A percentile compares a stretch with the other conserved stretches of the same genome.
Evolutionary conservation across 2,329 filamentous ascomycete species (phyloP).

Genomic region (Colletotrichum lupini): DNA sequence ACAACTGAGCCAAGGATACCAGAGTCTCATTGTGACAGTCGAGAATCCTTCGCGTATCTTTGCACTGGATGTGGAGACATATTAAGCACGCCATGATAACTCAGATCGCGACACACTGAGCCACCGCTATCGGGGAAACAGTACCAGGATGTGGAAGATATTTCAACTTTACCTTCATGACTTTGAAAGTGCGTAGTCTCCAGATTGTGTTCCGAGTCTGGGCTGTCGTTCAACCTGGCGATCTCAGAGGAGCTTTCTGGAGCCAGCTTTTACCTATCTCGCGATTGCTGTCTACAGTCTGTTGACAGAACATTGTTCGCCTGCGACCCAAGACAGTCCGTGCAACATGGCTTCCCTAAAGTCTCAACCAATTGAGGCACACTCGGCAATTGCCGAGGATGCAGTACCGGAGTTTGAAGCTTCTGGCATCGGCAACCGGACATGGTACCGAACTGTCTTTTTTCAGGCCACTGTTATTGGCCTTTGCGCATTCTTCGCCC

Average conservation of each 20-base stretch:
- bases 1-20: too few species aligned
- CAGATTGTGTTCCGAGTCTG: background rate
- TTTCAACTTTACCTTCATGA: background rate
- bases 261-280: background rate
- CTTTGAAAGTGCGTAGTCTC: background rate
- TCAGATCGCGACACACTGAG: slow-evolving; percentile 7
- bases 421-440: background rate
- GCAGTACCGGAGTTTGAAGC: background rate
- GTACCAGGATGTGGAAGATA: background rate
- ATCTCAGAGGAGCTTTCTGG: background rate
- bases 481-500: slow-evolving; percentile 42
- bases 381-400: background rate
- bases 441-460: slow-evolving; percentile 42
- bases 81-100: slow-evolving; percentile 24
- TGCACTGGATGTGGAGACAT: background rate
- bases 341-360: background rate
- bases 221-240: background rate
- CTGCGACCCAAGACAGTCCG: background rate
- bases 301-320: background rate
- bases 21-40: background rate
- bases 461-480: slow-evolving; percentile 43
- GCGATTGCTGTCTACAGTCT: background rate
- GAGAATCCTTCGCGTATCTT: background rate
- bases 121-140: slow-evolving; percentile 2
- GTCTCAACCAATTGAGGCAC: background rate